Conservation (phyloP, 352 stramenopile species). For the Phytophthora brassicae region DNA sequence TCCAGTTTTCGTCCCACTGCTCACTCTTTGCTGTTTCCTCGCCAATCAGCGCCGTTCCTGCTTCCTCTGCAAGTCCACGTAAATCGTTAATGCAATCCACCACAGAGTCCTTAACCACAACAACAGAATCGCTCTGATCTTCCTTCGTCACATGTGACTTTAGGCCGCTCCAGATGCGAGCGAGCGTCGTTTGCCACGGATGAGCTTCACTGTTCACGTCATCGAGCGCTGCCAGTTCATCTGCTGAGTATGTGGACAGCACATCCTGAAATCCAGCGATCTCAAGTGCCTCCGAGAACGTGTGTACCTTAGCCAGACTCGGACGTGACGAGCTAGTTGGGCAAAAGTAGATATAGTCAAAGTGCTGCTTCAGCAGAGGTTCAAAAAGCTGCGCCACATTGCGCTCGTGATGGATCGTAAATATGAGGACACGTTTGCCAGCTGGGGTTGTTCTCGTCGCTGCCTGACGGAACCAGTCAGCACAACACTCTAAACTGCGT, state of each 20-base stretch:
- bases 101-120: slow-evolving; percentile 57
- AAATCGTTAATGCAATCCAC: slow-evolving; percentile 65
- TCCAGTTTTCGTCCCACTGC: slow-evolving; percentile 43
- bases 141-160: slow-evolving; percentile 42
- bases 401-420: slow-evolving; percentile 85
- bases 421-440: slow-evolving; percentile 59
- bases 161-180: slow-evolving; percentile 52
- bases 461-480: slow-evolving; percentile 66
- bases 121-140: slow-evolving; percentile 24
- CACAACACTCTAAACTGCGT: slow-evolving; percentile 71
- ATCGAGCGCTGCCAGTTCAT: slow-evolving; percentile 48
- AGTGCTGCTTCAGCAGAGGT: slow-evolving; percentile 58
- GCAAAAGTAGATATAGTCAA: slow-evolving; percentile 80
- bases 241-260: slow-evolving; percentile 41
- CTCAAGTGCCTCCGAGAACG: slow-evolving; percentile 63
- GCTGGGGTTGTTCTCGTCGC: slow-evolving; percentile 5
- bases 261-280: slow-evolving; percentile 40
- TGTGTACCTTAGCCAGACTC: slow-evolving; percentile 65
- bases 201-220: slow-evolving; percentile 43
- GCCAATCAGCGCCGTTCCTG: slow-evolving; percentile 14
- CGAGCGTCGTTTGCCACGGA: slow-evolving; percentile 61
- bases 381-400: slow-evolving; percentile 71
- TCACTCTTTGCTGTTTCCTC: slow-evolving; percentile 7
- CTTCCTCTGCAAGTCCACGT: slow-evolving; percentile 30
- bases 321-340: slow-evolving; percentile 62